Percentiles rank a stretch among this genome's conserved stretches.
phyloP scores from a whole-genome alignment of 345 rosid genomes.

The Eucalyptus curtisii region DNA sequence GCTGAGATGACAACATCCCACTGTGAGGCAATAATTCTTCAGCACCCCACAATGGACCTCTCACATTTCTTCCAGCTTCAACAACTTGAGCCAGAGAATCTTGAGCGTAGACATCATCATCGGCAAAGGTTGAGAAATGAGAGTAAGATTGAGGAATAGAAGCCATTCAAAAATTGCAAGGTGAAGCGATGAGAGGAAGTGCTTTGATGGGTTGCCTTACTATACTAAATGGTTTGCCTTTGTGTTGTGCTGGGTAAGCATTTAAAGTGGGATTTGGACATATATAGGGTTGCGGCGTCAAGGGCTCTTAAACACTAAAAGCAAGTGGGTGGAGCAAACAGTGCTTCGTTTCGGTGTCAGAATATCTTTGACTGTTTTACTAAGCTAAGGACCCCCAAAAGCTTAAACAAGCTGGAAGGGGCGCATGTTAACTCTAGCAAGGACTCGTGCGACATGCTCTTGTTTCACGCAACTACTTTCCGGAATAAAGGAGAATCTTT shows the following conservation, averaged over 20 bases:
- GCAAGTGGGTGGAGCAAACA: not conserved
- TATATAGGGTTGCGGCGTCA: not conserved
- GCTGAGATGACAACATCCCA: not conserved
- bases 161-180: not conserved
- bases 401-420: not conserved
- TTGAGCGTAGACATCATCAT: not conserved
- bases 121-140: not conserved
- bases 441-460: not conserved
- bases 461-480: not conserved
- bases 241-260: not conserved
- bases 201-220: not conserved
- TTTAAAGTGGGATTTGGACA: not conserved
- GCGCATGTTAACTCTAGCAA: not conserved
- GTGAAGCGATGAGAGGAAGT: not conserved
- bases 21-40: not conserved
- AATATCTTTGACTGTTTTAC: not conserved
- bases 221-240: not conserved
- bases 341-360: not conserved
- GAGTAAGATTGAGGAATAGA: not conserved
- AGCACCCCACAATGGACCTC: not conserved
- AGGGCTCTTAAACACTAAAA: not conserved
- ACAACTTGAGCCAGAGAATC: not conserved
- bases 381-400: not conserved
- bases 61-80: not conserved
- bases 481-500: not conserved